A percentile compares a stretch with the other conserved stretches of the same genome.
Evolutionary conservation across 805 yeast species (phyloP).

Genomic region (Saturnispora dispora): DNA sequence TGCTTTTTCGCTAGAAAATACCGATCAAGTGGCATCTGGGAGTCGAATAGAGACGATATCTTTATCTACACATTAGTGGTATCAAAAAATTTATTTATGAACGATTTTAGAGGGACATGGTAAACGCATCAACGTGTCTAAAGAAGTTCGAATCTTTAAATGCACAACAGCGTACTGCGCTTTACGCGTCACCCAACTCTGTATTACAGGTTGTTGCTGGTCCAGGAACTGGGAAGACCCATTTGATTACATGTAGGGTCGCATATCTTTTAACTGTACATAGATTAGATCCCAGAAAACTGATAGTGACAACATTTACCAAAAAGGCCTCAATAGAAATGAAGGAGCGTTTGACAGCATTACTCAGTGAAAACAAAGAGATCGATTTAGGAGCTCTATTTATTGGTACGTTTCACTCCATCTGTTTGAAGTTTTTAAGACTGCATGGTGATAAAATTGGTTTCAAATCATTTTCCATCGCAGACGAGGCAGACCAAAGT

Average conservation of each 20-base stretch:
- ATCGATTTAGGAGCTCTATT: slow-evolving; percentile 37
- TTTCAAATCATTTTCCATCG: slow-evolving; percentile 39
- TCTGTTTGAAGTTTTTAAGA: slow-evolving; percentile 55
- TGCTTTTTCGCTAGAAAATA: background rate
- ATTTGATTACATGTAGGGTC: slow-evolving; percentile 70
- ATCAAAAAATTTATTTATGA: background rate
- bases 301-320: slow-evolving; percentile 88
- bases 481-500: slow-evolving; percentile 54
- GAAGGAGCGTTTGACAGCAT: slow-evolving; percentile 44
- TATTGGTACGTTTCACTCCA: slow-evolving; percentile 87
- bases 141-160: slow-evolving; percentile 26
- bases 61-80: background rate
- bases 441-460: slow-evolving; percentile 46
- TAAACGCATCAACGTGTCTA: background rate
- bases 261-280: slow-evolving; percentile 52
- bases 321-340: slow-evolving; percentile 87
- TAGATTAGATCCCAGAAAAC: slow-evolving; percentile 45
- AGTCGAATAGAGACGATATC: background rate
- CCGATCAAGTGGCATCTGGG: background rate
- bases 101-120: background rate
- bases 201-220: slow-evolving; percentile 48
- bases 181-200: slow-evolving; percentile 30
- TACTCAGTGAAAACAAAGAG: slow-evolving; percentile 27
- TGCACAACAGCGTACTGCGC: slow-evolving; percentile 35
- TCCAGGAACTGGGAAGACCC: slow-evolving; percentile 71